Evolutionary conservation across 768 basidiomycete genomes (phyloP), one percentile per base, ranked within the genome.

Genomic region (Phallus indusiatus): DNA sequence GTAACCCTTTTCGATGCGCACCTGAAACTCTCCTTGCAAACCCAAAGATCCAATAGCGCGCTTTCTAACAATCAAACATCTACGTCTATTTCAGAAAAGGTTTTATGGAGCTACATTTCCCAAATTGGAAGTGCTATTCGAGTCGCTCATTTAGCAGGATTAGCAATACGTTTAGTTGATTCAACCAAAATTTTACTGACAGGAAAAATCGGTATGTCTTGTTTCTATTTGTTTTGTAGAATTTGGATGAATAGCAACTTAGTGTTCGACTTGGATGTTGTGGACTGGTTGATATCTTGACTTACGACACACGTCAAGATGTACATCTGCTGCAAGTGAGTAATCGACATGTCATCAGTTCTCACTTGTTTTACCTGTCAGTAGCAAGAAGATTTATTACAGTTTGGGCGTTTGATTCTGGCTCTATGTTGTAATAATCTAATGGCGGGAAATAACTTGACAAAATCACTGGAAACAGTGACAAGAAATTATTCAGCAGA

Each of bases 61-160:
- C 24, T 50, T 18, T 55, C 52, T 20, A 42, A 42, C 12, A 14
- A 12, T 10, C 42, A 42, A 42, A 12, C 42, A 42, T 22, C 49
- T 6, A 53, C 62, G 1, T 56, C 60, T 16, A 73, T 98, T 20
- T 78, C 88, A 0, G 96, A 99, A 69, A 78, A 85, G 17, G 83
- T 85, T 0, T 68, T 99, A 2, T 99, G 96, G 96, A 86, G 87
- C 2, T 97, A 94, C 67, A 82, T 96, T 52, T 80, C 92, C 20
- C 96, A 99, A 70, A 82, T 97, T 58, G 85, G 88, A 5, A 85
- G 81, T 61, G 94, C 90, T 1, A 82, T 98, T 70, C 92, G 88
- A 71, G 82, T 81, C 49, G 85, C 89, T 0, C 96, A 99, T 67
- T 85, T 86, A 53, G 79, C 79, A 2, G 89, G 90, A 0, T 74